Percentiles rank a stretch among this genome's conserved stretches.
Conservation (phyloP, 192 early-diverging fungal genomes). For the Linnemannia elongata region DNA sequence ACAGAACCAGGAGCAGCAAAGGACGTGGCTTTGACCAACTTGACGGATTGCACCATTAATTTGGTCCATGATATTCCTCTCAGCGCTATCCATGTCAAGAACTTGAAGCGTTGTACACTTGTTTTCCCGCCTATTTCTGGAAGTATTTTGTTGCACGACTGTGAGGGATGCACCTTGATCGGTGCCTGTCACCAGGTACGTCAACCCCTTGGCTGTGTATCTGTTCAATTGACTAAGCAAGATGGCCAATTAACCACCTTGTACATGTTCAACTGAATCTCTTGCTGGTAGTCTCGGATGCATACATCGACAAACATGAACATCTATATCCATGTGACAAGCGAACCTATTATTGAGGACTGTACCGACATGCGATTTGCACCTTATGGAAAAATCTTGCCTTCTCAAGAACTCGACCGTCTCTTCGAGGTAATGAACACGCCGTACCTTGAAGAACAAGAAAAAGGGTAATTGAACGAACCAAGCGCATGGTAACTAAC, state of each 20-base stretch:
- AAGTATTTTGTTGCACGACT: slow-evolving; percentile 78
- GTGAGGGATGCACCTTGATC: slow-evolving; percentile 71
- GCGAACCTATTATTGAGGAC: slow-evolving; percentile 91
- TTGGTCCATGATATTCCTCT: slow-evolving; percentile 66
- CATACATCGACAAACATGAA: slow-evolving; percentile 77
- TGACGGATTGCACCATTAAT: slow-evolving; percentile 75
- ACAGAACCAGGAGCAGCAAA: slow-evolving; percentile 26
- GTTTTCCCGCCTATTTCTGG: slow-evolving; percentile 78
- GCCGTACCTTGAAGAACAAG: no score
- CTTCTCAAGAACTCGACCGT: slow-evolving; percentile 37
- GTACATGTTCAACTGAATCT: neutral
- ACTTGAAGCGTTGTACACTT: slow-evolving; percentile 71
- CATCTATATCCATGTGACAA: slow-evolving; percentile 77
- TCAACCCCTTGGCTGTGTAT: neutral
- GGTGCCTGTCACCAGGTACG: slow-evolving; percentile 84
- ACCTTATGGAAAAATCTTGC: slow-evolving; percentile 62
- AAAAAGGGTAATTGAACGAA: neutral
- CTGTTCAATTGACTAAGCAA: neutral
- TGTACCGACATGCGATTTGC: slow-evolving; percentile 79
- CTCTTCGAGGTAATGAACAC: slow-evolving; percentile 39
- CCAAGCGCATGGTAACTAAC: neutral
- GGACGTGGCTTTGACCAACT: slow-evolving; percentile 72
- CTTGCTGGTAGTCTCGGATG: slow-evolving; percentile 77
- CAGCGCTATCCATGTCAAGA: slow-evolving; percentile 83
- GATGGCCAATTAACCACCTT: neutral